Evolutionary conservation across 2,329 filamentous ascomycete genomes (phyloP).

Genomic region (Hymenoscyphus albidus): DNA sequence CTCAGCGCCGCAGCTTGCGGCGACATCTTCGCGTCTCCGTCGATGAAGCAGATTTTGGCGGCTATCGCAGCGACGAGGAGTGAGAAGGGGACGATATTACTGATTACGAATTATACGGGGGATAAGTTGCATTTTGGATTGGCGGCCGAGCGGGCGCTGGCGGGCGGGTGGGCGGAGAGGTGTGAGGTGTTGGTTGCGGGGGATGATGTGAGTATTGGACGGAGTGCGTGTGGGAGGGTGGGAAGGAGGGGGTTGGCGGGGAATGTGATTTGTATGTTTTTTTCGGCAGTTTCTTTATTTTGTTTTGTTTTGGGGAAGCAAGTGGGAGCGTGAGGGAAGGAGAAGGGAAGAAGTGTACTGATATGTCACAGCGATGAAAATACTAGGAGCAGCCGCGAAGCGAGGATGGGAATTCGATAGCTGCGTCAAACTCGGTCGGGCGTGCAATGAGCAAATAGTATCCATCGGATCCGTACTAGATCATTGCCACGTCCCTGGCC

Average conservation of each 20-base stretch:
- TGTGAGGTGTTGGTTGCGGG: constrained; percentile 55
- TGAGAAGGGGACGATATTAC: constrained; percentile 52
- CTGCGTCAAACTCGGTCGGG: constrained; percentile 29
- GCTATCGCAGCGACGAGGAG: constrained; percentile 54
- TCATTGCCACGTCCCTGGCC: constrained; percentile 50
- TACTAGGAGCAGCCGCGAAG: constrained; percentile 31
- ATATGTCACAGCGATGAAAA: constrained; percentile 37
- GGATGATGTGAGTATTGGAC: constrained; percentile 62
- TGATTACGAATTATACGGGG: constrained; percentile 55
- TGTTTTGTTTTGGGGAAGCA: too few relatives aligned
- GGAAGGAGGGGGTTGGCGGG: constrained; percentile 60
- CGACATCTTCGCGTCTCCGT: constrained; percentile 61
- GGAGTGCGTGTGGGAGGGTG: constrained; percentile 50
- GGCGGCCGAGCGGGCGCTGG: constrained; percentile 36
- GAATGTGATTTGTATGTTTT: constrained; percentile 46
- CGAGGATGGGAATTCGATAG: constrained; percentile 26
- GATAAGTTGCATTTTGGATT: constrained; percentile 43
- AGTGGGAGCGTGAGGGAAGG: not conserved
- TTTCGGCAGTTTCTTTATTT: not conserved
- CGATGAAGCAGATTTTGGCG: constrained; percentile 58
- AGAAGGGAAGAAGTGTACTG: constrained; percentile 1
- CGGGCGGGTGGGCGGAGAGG: constrained; percentile 46
- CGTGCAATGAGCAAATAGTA: constrained; percentile 36
- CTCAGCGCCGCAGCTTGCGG: constrained; percentile 58
- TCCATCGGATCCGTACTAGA: constrained; percentile 49